Evolutionary conservation across 306 rosid species (phyloP).

Genomic region (Urtica urens): DNA sequence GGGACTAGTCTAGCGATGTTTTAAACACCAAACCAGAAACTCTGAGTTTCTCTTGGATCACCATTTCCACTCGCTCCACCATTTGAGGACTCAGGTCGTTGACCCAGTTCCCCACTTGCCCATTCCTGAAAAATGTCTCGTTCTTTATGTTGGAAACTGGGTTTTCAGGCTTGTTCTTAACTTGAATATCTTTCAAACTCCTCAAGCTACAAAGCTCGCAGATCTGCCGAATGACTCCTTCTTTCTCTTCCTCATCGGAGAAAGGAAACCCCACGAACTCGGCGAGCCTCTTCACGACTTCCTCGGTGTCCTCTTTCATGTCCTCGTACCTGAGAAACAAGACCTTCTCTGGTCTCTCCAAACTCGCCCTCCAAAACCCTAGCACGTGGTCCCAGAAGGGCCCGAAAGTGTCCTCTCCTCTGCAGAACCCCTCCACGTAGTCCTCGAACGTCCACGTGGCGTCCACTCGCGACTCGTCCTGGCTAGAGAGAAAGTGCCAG

Average conservation of each 20-base stretch:
- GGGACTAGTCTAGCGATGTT: no score
- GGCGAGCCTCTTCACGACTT: neutral
- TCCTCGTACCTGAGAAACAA: conserved; percentile 14
- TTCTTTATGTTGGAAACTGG: neutral
- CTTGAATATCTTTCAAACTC: neutral
- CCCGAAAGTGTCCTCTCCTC: neutral
- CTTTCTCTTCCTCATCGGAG: conserved; percentile 9
- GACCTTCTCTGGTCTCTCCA: neutral
- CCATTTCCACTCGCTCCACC: conserved; percentile 3
- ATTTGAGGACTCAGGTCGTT: neutral
- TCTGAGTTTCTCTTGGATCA: neutral
- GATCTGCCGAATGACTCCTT: neutral
- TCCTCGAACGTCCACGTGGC: neutral
- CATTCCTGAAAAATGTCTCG: neutral
- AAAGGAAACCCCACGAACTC: conserved; percentile 4
- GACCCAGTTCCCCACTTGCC: conserved; percentile 13
- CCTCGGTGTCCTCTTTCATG: neutral
- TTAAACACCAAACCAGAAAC: neutral
- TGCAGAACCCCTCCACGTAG: neutral
- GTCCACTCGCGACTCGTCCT: neutral
- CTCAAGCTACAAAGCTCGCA: neutral
- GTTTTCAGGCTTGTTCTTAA: neutral
- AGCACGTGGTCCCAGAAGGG: conserved; percentile 6
- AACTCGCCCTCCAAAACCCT: conserved; percentile 1
- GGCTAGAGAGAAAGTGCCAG: neutral